Base-by-base conservation (phyloP, 495 filamentous ascomycete genomes). In the Staphylotrichum longicolle region DNA sequence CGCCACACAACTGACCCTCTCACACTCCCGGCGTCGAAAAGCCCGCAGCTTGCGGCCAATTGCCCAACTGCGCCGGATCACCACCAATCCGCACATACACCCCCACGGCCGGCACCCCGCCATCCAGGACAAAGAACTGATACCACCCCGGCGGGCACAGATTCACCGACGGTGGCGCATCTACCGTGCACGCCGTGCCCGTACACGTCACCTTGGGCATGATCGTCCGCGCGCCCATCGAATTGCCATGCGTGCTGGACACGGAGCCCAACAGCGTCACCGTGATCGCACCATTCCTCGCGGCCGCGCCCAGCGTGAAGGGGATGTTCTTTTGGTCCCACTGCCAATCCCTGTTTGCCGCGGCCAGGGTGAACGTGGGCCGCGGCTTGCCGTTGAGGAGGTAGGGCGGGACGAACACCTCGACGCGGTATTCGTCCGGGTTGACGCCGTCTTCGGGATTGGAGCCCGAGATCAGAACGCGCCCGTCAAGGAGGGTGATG, bases 321-420 rank as follows among this genome's bases (percentile, higher is more conserved):
- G 73, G 49, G 42, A 71, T 75, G 35, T 76, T 64, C 1, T 8
- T 55, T 11, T 73, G 64, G 56, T 70, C 70, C 62, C 78, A 83
- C 0, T 63, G 57, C 82, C 82, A 85, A 71, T 86, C 83, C 62
- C 71, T 78, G 67, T 75, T 72, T 39, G 37, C 37, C 6, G 10
- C 6, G 7, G 63, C 30, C 48, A 85, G 63, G 15, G 69, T 75
- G 67, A 83, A 82, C 4, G 70, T 74, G 1, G 85, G 84, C 0
- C 77, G 78, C 1, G 77, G 68, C 58, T 75, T 73, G 64, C 72
- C 76, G 68, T 65, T 76, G 60, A 83, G 76, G 7, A 88, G 80
- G 61, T 88, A 88, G 0, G 85, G 86, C 10, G 85, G 86, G 1
- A 81, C 66, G 72, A 87, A 88, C 20, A 86, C 83, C 70, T 88